Conservation (phyloP, 129 eudicot species). For the Escallonia rubra region DNA sequence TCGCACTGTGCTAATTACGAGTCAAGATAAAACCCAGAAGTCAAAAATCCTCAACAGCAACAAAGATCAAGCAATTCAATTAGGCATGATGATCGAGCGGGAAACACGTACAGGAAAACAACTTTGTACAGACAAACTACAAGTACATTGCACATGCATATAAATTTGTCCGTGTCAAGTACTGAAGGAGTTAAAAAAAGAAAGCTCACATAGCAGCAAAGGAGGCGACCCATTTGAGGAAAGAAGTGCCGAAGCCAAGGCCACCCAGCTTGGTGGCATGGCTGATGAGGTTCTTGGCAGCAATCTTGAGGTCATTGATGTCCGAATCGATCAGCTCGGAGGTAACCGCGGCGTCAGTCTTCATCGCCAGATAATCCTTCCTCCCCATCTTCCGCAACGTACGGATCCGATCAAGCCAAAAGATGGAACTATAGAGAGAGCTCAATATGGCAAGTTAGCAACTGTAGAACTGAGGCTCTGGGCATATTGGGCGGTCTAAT, state of each 20-base stretch:
- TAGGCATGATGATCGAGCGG: not conserved
- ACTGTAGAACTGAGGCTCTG: not conserved
- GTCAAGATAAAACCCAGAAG: too few species aligned
- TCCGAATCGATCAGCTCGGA: slow-evolving; percentile 48
- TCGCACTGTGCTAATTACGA: too few species aligned
- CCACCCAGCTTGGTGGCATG: slow-evolving; percentile 55
- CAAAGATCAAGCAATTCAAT: not conserved
- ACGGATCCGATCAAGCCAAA: slow-evolving; percentile 6
- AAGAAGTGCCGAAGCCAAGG: slow-evolving; percentile 57
- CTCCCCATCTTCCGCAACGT: slow-evolving; percentile 40
- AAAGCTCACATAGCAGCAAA: slow-evolving; percentile 64
- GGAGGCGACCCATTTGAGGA: slow-evolving; percentile 75
- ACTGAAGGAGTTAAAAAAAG: not conserved
- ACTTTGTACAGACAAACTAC: not conserved
- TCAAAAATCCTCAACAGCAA: not conserved
- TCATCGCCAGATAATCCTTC: slow-evolving; percentile 36
- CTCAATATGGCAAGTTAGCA: not conserved
- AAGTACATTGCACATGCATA: not conserved
- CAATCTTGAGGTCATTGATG: slow-evolving; percentile 48
- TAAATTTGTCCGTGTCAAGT: not conserved
- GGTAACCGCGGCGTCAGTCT: slow-evolving; percentile 28
- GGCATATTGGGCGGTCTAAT: too few species aligned
- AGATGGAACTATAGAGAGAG: too few species aligned
- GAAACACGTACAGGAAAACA: not conserved
- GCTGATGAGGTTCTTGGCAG: slow-evolving; percentile 36